Evolutionary conservation across 768 basidiomycete genomes (phyloP), one percentile per base, ranked within the genome.

Genomic region (Hygrophoropsis aurantiaca): DNA sequence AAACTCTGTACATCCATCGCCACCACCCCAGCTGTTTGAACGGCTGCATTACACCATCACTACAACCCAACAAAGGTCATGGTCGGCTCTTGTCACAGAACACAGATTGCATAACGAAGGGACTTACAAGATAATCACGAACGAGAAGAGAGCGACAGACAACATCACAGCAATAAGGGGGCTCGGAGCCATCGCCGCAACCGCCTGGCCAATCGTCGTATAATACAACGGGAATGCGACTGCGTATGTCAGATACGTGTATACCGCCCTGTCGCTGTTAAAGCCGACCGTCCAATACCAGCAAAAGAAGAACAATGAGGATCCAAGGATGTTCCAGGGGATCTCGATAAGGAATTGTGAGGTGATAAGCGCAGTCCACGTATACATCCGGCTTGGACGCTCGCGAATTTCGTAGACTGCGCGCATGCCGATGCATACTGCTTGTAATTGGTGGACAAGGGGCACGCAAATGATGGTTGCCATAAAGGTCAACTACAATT

Each of bases 221-320:
- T 80, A 84, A 53, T 82, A 87, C 0, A 80, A 25, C 5, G 83
- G 80, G 58, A 77, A 84, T 19, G 81, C 52, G 21, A 86, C 52
- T 16, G 70, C 74, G 20, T 81, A 50, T 54, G 80, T 65, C 5
- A 86, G 71, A 57, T 72, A 84, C 2, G 78, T 79, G 56, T 78
- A 85, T n/a, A 75, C 85, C 4, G 74, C 82, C 30, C 83, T 67
- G 11, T 71, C 69, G 1, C 63, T 67, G 8, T 71, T 69, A 56
- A 81, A 82, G 0, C 84, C 84, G 41, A 85, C 80, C 4, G 83
- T 82, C 79, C 80, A 85, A 63, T 75, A 87, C 84, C 84, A 87
- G 54, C 75, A 79, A 43, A 84, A 55, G 68, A 79, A 88, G 65
- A 82, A 75, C 11, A 87, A 45, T 0, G 74, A 68, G 1, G 82